These are phyloP conservation scores for Kazachstania sp. DNA, from an alignment of 1,139 yeast genomes.

Conservation along the genomic window DNA sequence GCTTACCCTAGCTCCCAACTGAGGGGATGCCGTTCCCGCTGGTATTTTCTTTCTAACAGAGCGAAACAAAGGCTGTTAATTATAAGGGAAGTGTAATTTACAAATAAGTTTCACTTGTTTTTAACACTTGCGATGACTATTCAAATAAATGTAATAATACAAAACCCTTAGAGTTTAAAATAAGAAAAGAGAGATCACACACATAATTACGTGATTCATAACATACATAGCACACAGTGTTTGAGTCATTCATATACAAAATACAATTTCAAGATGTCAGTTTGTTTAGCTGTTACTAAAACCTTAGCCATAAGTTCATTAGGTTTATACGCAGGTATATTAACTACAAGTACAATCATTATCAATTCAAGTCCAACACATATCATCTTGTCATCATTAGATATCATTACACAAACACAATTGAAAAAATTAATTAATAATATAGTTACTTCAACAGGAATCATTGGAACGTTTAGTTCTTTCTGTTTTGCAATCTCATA, in stretches of 20 bases:
- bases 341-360: conserved; percentile 67
- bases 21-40: no score
- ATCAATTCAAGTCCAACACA: conserved; percentile 25
- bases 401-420: conserved; percentile 7
- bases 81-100: no score
- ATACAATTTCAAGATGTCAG: conserved; percentile 15
- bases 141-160: no score
- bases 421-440: conserved; percentile 11
- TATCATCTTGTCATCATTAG: conserved; percentile 20
- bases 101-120: no score
- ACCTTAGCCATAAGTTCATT: conserved; percentile 71
- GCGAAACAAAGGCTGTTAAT: no score
- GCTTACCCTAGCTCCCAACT: no score
- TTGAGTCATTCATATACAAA: neutral
- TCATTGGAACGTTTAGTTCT: conserved; percentile 26
- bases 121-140: no score
- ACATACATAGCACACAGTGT: no score
- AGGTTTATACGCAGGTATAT: conserved; percentile 92
- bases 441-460: conserved; percentile 17
- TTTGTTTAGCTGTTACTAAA: conserved; percentile 30
- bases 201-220: no score
- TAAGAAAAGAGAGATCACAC: no score
- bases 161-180: no score
- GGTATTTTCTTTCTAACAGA: no score
- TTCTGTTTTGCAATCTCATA: conserved; percentile 30